A percentile compares a stretch with the other conserved stretches of the same genome.
Conservation (phyloP, 306 rosid species). For the Medicago ruthenica region DNA sequence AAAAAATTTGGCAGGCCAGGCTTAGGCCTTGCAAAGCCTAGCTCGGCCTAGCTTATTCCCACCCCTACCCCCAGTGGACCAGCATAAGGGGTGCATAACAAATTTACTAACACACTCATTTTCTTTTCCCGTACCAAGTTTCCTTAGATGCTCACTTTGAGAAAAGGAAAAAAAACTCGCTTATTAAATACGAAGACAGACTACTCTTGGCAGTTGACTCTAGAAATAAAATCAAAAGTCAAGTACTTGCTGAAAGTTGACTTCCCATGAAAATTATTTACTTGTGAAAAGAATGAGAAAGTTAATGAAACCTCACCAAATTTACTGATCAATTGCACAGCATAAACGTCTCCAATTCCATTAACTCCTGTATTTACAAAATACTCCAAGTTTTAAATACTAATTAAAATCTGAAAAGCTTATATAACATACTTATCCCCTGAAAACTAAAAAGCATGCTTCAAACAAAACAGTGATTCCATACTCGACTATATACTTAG, state of each 20-base stretch:
- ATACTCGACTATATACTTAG: neutral
- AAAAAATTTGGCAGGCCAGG: too few species aligned
- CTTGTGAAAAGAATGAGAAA: slow-evolving; percentile 33
- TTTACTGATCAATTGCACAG: slow-evolving; percentile 76
- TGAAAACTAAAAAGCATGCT: slow-evolving; percentile 20
- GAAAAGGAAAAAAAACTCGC: neutral
- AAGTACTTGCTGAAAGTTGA: slow-evolving; percentile 28
- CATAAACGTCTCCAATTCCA: slow-evolving; percentile 91
- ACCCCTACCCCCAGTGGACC: neutral
- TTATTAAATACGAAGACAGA: slow-evolving; percentile 2
- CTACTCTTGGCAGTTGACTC: slow-evolving; percentile 8
- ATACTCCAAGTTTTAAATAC: slow-evolving; percentile 25
- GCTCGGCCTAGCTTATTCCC: too few species aligned
- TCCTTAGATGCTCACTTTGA: slow-evolving; percentile 11
- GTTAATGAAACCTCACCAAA: slow-evolving; percentile 63
- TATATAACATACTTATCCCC: slow-evolving; percentile 26
- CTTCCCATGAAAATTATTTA: slow-evolving; percentile 38
- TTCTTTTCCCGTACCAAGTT: neutral
- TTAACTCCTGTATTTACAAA: slow-evolving; percentile 73
- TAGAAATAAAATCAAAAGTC: slow-evolving; percentile 19
- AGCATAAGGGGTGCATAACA: neutral
- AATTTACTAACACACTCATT: neutral
- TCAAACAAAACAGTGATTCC: slow-evolving; percentile 12
- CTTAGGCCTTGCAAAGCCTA: too few species aligned
- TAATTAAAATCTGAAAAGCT: slow-evolving; percentile 21